These are phyloP conservation scores for Acanthamoeba divionensis DNA, from an alignment of 208 protist genomes.

Conservation along the genomic window DNA sequence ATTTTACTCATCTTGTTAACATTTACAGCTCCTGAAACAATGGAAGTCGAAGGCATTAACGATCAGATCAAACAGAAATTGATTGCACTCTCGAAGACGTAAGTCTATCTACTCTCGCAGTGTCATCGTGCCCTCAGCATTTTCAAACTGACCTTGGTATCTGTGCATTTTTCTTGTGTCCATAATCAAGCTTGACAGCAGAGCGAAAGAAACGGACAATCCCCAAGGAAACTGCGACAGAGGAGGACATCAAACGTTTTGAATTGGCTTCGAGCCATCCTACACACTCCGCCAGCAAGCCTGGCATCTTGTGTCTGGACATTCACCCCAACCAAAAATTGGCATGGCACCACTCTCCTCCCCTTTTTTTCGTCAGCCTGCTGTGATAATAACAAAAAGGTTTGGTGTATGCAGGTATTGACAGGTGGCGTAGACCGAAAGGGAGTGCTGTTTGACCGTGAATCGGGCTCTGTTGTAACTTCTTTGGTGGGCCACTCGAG, in stretches of 20 bases:
- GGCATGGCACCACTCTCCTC: neutral
- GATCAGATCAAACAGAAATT: slow-evolving; percentile 48
- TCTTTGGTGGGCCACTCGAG: slow-evolving; percentile 63
- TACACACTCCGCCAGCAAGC: slow-evolving; percentile 19
- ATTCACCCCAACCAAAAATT: slow-evolving; percentile 27
- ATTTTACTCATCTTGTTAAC: neutral
- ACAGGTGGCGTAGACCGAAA: slow-evolving; percentile 73
- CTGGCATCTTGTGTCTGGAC: slow-evolving; percentile 61
- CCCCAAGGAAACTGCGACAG: slow-evolving; percentile 53
- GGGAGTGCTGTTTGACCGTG: slow-evolving; percentile 74
- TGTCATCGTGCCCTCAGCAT: neutral
- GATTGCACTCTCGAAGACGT: slow-evolving; percentile 19
- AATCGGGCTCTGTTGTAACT: neutral
- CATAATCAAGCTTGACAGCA: neutral
- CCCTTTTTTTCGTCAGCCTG: neutral
- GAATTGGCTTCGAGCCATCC: neutral
- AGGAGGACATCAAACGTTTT: slow-evolving; percentile 58
- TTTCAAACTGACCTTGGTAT: neutral
- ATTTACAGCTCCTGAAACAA: neutral
- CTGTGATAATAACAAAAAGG: neutral
- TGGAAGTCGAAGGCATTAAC: slow-evolving; percentile 44
- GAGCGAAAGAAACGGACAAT: slow-evolving; percentile 65
- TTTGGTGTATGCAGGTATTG: slow-evolving; percentile 24
- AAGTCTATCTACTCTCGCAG: neutral
- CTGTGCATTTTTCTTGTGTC: neutral